These are phyloP conservation scores for Termitomyces eurrhizus DNA, from an alignment of 768 basidiomycete species.

Conservation along the genomic window DNA sequence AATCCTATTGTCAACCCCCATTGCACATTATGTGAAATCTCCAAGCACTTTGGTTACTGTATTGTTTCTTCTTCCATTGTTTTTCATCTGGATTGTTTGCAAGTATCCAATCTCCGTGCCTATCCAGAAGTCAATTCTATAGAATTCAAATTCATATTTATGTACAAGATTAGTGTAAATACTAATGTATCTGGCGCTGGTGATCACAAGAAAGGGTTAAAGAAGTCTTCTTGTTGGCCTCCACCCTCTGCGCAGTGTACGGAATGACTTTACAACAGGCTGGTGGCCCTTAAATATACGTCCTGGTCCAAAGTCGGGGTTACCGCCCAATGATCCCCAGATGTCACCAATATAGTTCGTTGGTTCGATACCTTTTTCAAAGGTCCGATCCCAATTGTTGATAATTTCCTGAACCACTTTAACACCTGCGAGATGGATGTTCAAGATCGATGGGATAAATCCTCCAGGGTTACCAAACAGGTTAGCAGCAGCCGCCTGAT, in stretches of 20 bases:
- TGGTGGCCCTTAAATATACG: background rate
- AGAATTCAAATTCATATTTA: no score
- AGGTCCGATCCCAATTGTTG: background rate
- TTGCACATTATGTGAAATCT: no score
- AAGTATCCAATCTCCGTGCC: no score
- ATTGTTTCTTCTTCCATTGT: no score
- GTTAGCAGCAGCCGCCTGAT: constrained; percentile 8
- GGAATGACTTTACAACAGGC: background rate
- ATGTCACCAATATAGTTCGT: constrained; percentile 15
- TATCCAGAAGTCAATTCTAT: no score
- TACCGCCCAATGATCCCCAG: constrained; percentile 10
- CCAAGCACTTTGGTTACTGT: no score
- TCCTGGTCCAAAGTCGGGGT: constrained; percentile 11
- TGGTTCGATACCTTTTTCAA: constrained; percentile 3
- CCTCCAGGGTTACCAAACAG: constrained; percentile 10
- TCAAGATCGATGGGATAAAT: constrained; percentile 9
- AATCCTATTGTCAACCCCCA: no score
- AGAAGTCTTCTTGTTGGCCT: background rate
- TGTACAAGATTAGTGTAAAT: no score
- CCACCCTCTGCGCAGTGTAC: background rate
- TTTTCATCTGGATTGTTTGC: no score
- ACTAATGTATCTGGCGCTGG: no score
- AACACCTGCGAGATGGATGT: constrained; percentile 11
- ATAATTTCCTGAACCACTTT: constrained; percentile 9
- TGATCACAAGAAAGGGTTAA: background rate